A percentile compares a stretch with the other conserved stretches of the same genome.
Evolutionary conservation across 106 monocot genomes (phyloP).

Genomic region (Cymbidium sinense): DNA sequence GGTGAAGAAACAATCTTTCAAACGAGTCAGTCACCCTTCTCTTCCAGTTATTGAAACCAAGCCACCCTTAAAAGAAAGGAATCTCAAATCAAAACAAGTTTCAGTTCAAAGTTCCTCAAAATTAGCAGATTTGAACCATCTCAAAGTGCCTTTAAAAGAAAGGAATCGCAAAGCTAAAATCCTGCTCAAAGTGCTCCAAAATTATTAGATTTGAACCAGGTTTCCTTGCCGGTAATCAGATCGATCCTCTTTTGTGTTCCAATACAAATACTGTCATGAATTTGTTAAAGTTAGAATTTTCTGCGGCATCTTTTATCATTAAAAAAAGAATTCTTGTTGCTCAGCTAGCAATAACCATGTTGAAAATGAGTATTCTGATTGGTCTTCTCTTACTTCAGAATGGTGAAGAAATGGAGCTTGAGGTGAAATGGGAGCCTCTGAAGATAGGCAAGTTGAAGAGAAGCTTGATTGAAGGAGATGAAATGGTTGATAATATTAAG

Average conservation of each 20-base stretch:
- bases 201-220: slow-evolving; percentile 57
- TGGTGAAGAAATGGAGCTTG: slow-evolving; percentile 38
- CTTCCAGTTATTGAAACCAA: not conserved
- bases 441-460: slow-evolving; percentile 22
- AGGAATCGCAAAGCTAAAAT: slow-evolving; percentile 18
- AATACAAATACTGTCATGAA: not conserved
- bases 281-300: not conserved
- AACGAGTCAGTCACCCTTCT: not conserved
- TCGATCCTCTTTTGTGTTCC: not conserved
- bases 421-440: slow-evolving; percentile 24
- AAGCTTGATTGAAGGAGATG: slow-evolving; percentile 24
- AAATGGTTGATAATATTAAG: slow-evolving; percentile 18
- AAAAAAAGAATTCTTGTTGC: not conserved
- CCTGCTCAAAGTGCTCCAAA: slow-evolving; percentile 18
- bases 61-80: slow-evolving; percentile 10
- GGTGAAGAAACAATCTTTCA: slow-evolving; percentile 21
- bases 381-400: slow-evolving; percentile 17
- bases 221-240: slow-evolving; percentile 33
- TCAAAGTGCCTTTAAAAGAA: slow-evolving; percentile 26
- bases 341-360: not conserved
- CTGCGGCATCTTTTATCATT: too few relatives aligned
- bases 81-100: slow-evolving; percentile 23
- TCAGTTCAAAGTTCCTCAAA: slow-evolving; percentile 20
- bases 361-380: not conserved
- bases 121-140: slow-evolving; percentile 51